phyloP scores from a whole-genome alignment of 306 rosid genomes.

The Calophaca sinica region DNA sequence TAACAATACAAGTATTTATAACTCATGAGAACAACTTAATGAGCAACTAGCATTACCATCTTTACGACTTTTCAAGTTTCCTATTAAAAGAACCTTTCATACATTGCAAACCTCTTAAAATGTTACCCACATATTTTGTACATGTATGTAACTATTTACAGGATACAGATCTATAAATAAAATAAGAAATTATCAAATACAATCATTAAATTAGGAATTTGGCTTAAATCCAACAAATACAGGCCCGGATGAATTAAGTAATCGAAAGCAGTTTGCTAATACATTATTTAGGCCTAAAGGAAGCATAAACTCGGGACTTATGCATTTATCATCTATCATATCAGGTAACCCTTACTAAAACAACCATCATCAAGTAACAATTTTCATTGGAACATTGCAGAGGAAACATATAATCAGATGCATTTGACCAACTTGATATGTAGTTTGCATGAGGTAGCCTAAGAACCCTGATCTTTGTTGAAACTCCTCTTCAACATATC shows the following conservation, averaged over 20 bases:
- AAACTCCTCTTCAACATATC: conserved; percentile 56
- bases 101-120: not conserved
- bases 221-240: not conserved
- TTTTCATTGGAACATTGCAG: not conserved
- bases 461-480: conserved; percentile 60
- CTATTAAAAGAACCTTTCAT: not conserved
- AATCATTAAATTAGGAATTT: not conserved
- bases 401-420: conserved; percentile 1
- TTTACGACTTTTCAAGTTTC: not conserved
- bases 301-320: not conserved
- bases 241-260: not conserved
- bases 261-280: not conserved
- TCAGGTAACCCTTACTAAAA: not conserved
- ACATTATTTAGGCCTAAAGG: not conserved
- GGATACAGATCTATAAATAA: not conserved
- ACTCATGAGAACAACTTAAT: not conserved
- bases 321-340: not conserved
- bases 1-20: too few species aligned
- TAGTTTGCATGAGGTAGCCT: conserved; percentile 67
- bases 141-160: not conserved
- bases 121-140: too few species aligned
- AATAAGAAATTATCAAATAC: not conserved
- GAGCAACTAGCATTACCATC: not conserved
- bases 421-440: conserved; percentile 50
- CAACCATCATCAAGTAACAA: not conserved